Evolutionary conservation across 441 rosid genomes (phyloP).

Genomic region (Gossypium aridum): DNA sequence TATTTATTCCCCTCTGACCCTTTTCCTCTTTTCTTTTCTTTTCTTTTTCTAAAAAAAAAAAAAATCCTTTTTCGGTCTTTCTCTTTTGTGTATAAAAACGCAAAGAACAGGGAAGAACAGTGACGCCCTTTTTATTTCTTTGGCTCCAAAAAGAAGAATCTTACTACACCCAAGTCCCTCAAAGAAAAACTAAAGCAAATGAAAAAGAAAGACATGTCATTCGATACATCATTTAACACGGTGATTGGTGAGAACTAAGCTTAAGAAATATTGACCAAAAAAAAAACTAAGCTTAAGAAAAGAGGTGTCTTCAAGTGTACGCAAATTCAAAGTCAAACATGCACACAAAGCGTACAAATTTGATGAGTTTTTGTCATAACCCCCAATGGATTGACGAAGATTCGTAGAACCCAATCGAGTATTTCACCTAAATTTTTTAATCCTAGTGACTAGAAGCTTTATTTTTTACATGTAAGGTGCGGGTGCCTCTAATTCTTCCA

Average conservation of each 20-base stretch:
- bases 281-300: constrained; percentile 21
- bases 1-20: constrained; percentile 12
- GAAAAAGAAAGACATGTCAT: constrained; percentile 15
- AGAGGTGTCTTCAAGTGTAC: constrained; percentile 33
- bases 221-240: constrained; percentile 14
- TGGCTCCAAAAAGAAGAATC: constrained; percentile 26
- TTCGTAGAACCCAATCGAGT: constrained; percentile 25
- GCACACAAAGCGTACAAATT: constrained; percentile 8
- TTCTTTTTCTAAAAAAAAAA: no score
- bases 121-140: constrained; percentile 23
- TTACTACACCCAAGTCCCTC: not conserved
- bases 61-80: not conserved
- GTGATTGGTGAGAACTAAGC: constrained; percentile 16
- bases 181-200: constrained; percentile 10
- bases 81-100: not conserved
- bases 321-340: constrained; percentile 47
- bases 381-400: constrained; percentile 21
- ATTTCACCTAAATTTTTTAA: not conserved
- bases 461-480: constrained; percentile 3
- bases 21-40: not conserved
- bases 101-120: constrained; percentile 12
- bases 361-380: constrained; percentile 3
- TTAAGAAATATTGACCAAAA: not conserved
- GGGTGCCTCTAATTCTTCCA: constrained; percentile 10
- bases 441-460: not conserved